Evolutionary conservation across 371 early-diverging fungal genomes (phyloP), one percentile per base, ranked within the genome.

Genomic region (Lichtheimia corymbifera): DNA sequence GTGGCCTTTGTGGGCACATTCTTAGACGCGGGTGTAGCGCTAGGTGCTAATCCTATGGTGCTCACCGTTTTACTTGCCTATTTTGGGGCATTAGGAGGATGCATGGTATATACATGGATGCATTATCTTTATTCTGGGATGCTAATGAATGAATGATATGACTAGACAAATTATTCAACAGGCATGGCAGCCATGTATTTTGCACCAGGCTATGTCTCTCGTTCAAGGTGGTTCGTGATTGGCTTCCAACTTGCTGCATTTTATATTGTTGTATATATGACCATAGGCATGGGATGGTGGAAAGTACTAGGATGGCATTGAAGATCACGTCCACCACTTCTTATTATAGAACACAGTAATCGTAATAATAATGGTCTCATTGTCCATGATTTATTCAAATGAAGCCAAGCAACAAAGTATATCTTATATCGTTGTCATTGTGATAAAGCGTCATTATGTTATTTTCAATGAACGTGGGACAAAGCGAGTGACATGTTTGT

Each of bases 1-100:
- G 82, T 89, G 4, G 92, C 93, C 0, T 82, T 93, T 55, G 85
- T 76, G n/a, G 88, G 82, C 5, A 91, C 93, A 11, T 84, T 93
- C 59, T 72, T 93, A 62, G 87, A 86, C 49, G 92, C 92, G 6
- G 92, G 88, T 2, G 74, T 80, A 55, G 73, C 73, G 4, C 69
- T 91, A 24, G 81, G 82, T 0, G 83, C 79, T 30, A 83, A 89
- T 30, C 86, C 88, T 5, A 67, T 74, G 63, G 64, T 86, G 20
- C 50, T 86, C 3, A 78, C 86, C 11, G 83, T 83, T 5, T 63
- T 89, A 2, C 41, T 93, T 20, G 85, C 86, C 1, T 83, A 88
- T 59, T 88, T 88, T 73, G 82, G 89, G 51, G 76, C 87, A 5
- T 64, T 89, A 7, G 78, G 84, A 14, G 89, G 87, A 5, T 84